phyloP scores from a whole-genome alignment of 2,329 filamentous ascomycete genomes.

The Xylaria polymorpha region DNA sequence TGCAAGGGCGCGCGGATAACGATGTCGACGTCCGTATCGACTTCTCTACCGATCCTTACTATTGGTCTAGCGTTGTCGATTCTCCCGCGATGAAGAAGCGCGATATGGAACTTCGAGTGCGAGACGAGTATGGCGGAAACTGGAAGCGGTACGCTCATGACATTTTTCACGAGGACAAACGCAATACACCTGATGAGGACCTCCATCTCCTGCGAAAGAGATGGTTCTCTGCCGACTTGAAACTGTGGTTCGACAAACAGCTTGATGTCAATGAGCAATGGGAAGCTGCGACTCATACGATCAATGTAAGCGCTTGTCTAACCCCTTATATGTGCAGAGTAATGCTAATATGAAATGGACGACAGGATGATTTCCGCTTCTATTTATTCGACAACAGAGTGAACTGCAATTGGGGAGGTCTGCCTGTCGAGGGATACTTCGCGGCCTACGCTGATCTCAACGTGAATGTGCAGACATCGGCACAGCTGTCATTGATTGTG shows the following conservation, averaged over 20 bases:
- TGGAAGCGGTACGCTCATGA: constrained; percentile 30
- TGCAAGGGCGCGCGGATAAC: constrained; percentile 29
- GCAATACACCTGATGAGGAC: constrained; percentile 25
- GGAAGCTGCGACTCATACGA: constrained; percentile 23
- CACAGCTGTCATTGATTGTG: constrained; percentile 31
- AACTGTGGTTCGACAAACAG: constrained; percentile 26
- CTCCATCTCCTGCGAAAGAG: constrained; percentile 29
- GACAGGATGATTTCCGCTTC: constrained; percentile 26
- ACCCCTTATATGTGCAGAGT: not conserved
- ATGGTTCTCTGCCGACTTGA: constrained; percentile 29
- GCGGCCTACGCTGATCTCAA: constrained; percentile 30
- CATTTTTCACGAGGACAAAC: constrained; percentile 22
- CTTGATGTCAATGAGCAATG: constrained; percentile 28
- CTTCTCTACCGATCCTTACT: constrained; percentile 51
- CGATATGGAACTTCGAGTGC: constrained; percentile 25
- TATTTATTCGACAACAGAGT: constrained; percentile 25
- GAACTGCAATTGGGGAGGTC: constrained; percentile 3
- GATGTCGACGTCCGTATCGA: constrained; percentile 53
- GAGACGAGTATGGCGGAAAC: constrained; percentile 32
- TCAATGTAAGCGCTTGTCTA: constrained; percentile 16
- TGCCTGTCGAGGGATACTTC: constrained; percentile 28
- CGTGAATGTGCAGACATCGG: constrained; percentile 30
- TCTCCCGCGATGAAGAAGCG: constrained; percentile 41
- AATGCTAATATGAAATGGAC: constrained; percentile 10
- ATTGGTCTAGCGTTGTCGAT: constrained; percentile 51